These are phyloP conservation scores for Arabidopsis hybrid DNA, from an alignment of 441 rosid genomes.

Conservation along the genomic window DNA sequence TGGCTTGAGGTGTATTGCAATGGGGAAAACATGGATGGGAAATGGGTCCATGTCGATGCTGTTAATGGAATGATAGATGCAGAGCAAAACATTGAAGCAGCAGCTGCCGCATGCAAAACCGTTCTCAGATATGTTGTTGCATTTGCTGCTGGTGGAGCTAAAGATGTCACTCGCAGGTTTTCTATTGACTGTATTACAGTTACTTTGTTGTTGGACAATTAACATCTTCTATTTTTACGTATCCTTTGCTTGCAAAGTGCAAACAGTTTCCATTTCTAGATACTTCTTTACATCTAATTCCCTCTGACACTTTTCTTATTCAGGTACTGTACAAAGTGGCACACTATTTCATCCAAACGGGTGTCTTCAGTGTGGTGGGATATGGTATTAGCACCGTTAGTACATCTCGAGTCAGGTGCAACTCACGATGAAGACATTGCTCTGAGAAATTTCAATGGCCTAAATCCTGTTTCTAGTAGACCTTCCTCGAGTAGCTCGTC, in stretches of 20 bases:
- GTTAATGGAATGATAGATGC: conserved; percentile 76
- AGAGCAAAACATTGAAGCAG: conserved; percentile 80
- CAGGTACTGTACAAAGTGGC: conserved; percentile 94
- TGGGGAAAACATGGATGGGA: conserved; percentile 84
- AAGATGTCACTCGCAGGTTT: conserved; percentile 98
- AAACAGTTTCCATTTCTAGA: conserved; percentile 11
- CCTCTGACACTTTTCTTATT: conserved; percentile 24
- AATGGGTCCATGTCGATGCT: conserved; percentile 92
- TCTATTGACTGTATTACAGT: conserved; percentile 6
- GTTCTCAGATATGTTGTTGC: conserved; percentile 86
- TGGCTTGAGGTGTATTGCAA: conserved; percentile 95
- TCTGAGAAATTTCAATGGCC: conserved; percentile 26
- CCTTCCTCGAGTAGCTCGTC: conserved; percentile 53
- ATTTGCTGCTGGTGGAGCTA: conserved; percentile 90
- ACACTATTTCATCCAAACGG: conserved; percentile 75
- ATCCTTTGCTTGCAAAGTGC: neutral
- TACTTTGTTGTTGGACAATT: conserved; percentile 26
- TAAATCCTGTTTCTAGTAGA: conserved; percentile 33
- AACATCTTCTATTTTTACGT: neutral
- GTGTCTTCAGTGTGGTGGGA: conserved; percentile 84
- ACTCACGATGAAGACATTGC: conserved; percentile 40
- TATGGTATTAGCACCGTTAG: conserved; percentile 81
- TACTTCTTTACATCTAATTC: conserved; percentile 30
- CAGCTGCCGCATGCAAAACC: conserved; percentile 80
- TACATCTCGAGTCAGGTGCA: conserved; percentile 70